Conservation (phyloP, 75 land plant species). For the Isoetes taiwanensis region DNA sequence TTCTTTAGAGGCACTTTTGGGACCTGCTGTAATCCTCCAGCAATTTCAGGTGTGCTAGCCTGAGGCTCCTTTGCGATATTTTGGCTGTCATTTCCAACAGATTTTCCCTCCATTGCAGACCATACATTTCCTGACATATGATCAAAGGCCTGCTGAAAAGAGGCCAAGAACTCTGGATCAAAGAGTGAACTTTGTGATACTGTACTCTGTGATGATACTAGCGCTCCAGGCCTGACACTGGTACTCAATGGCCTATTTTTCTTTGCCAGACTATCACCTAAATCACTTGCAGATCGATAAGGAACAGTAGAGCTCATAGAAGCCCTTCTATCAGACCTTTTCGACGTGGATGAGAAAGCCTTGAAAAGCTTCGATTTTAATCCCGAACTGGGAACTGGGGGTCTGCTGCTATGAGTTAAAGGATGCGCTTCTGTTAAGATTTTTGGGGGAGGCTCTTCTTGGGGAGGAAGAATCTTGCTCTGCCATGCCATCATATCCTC, state of each 20-base stretch:
- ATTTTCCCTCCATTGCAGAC: conserved; percentile 5
- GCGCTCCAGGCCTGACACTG: not conserved
- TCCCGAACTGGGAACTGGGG: too few species aligned
- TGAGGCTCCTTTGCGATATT: not conserved
- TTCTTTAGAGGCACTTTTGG: not conserved
- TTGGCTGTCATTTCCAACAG: not conserved
- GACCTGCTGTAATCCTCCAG: not conserved
- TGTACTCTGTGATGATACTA: not conserved
- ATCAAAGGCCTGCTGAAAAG: conserved; percentile 19
- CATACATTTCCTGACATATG: conserved; percentile 7
- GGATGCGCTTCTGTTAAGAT: too few species aligned
- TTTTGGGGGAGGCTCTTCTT: too few species aligned
- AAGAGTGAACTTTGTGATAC: not conserved
- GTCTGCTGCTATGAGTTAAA: too few species aligned
- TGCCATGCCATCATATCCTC: not conserved
- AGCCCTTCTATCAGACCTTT: not conserved
- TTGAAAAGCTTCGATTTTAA: too few species aligned
- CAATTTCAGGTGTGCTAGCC: not conserved
- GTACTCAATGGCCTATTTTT: too few species aligned
- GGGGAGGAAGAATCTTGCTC: too few species aligned
- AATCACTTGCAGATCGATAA: not conserved
- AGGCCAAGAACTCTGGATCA: conserved; percentile 1
- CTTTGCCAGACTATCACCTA: not conserved
- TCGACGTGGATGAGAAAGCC: not conserved
- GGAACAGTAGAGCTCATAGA: not conserved